These are phyloP conservation scores for Suillus plorans DNA, from an alignment of 768 basidiomycete genomes.

Conservation along the genomic window DNA sequence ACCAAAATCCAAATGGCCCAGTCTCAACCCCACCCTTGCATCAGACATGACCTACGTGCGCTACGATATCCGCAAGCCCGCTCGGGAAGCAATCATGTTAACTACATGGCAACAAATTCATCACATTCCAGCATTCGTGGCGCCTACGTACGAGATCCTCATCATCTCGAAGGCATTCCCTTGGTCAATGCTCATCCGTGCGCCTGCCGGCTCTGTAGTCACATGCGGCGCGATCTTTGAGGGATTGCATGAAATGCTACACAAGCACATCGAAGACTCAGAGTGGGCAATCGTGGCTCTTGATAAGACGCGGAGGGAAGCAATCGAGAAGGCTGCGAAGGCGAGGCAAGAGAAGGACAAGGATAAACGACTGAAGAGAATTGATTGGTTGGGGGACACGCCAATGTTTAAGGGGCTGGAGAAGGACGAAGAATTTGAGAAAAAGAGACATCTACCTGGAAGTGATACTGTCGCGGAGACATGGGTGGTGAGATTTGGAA, in stretches of 20 bases:
- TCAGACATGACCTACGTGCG: slow-evolving; percentile 48
- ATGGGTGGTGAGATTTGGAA: slow-evolving; percentile 55
- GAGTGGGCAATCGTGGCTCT: slow-evolving; percentile 61
- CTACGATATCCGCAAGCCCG: slow-evolving; percentile 48
- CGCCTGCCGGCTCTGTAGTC: slow-evolving; percentile 26
- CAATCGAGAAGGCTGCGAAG: slow-evolving; percentile 51
- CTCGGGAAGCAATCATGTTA: slow-evolving; percentile 40
- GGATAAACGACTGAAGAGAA: slow-evolving; percentile 45
- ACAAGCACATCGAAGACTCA: slow-evolving; percentile 57
- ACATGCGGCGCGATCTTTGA: slow-evolving; percentile 60
- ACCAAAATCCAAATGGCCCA: slow-evolving; percentile 43
- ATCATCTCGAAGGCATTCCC: slow-evolving; percentile 64
- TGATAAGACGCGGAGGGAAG: slow-evolving; percentile 43
- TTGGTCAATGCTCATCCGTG: slow-evolving; percentile 59
- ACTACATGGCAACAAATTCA: slow-evolving; percentile 42
- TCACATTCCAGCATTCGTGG: slow-evolving; percentile 36
- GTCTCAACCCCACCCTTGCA: slow-evolving; percentile 53
- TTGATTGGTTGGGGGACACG: slow-evolving; percentile 62
- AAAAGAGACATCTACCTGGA: slow-evolving; percentile 50
- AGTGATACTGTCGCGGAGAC: slow-evolving; percentile 45
- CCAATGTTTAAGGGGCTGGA: slow-evolving; percentile 65
- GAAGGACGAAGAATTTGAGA: slow-evolving; percentile 55
- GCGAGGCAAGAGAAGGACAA: slow-evolving; percentile 40
- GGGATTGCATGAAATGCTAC: slow-evolving; percentile 47
- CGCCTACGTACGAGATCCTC: slow-evolving; percentile 37